These are phyloP conservation scores for Pisolithus thermaeus DNA, from an alignment of 1,284 basidiomycete species.

Conservation along the genomic window DNA sequence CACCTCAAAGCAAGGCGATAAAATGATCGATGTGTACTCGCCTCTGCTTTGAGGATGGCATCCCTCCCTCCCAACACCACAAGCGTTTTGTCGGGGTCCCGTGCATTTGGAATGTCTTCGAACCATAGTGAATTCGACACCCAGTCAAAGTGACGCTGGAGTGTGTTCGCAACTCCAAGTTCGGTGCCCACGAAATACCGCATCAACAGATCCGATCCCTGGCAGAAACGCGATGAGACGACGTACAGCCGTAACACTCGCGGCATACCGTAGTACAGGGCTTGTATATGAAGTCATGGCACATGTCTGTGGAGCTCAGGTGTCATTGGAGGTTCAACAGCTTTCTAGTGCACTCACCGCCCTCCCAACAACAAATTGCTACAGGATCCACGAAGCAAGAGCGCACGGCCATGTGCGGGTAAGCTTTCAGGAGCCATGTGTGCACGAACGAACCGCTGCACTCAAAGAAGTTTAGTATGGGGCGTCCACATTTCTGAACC, in stretches of 20 bases:
- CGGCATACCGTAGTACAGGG: conserved; percentile 50
- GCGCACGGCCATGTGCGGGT: conserved; percentile 61
- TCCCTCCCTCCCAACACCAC: conserved; percentile 81
- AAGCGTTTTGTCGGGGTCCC: conserved; percentile 51
- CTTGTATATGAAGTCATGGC: conserved; percentile 83
- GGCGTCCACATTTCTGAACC: not conserved
- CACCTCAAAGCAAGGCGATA: too few species aligned
- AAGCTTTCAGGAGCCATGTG: conserved; percentile 80
- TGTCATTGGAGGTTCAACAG: not conserved
- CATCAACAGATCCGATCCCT: conserved; percentile 76
- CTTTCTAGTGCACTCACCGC: conserved; percentile 42
- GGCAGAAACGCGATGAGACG: conserved; percentile 10
- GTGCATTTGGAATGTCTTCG: conserved; percentile 79
- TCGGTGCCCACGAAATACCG: conserved; percentile 85
- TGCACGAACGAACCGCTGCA: conserved; percentile 68
- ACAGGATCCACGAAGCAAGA: conserved; percentile 89
- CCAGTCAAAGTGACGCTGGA: conserved; percentile 85
- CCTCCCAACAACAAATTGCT: conserved; percentile 88
- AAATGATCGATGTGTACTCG: conserved; percentile 25
- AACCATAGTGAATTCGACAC: conserved; percentile 84
- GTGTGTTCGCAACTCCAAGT: conserved; percentile 78
- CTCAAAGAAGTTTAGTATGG: conserved; percentile 9
- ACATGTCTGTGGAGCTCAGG: conserved; percentile 54
- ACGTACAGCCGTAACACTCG: conserved; percentile 3
- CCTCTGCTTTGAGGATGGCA: conserved; percentile 68